Percentiles rank a stretch among this genome's conserved stretches.
These are phyloP conservation scores for Dichomitus squalens DNA, from an alignment of 1,284 basidiomycete species.

Conservation along the genomic window DNA sequence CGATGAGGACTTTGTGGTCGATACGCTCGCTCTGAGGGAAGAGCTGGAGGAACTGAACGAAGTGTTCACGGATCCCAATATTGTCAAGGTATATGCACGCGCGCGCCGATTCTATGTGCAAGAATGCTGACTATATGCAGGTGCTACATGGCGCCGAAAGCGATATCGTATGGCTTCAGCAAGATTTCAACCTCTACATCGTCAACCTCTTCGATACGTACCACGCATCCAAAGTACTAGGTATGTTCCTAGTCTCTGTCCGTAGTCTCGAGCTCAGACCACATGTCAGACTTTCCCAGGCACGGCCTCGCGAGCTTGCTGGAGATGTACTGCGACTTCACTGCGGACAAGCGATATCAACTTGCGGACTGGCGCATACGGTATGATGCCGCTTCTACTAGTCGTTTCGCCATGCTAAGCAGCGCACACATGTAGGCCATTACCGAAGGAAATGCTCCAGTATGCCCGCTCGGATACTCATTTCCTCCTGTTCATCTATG, in stretches of 20 bases:
- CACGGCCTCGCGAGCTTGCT: slow-evolving; percentile 86
- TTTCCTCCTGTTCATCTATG: slow-evolving; percentile 92
- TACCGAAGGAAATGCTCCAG: slow-evolving; percentile 86
- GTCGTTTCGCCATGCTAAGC: background rate
- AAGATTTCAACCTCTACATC: slow-evolving; percentile 92
- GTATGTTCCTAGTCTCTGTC: slow-evolving; percentile 37
- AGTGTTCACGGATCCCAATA: slow-evolving; percentile 81
- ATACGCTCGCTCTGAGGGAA: slow-evolving; percentile 78
- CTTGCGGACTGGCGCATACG: slow-evolving; percentile 96
- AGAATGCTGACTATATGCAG: slow-evolving; percentile 42
- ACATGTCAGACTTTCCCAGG: slow-evolving; percentile 67
- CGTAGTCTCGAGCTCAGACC: slow-evolving; percentile 6
- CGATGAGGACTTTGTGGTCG: slow-evolving; percentile 86
- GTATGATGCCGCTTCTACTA: slow-evolving; percentile 39
- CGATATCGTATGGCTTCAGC: slow-evolving; percentile 95
- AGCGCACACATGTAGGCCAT: slow-evolving; percentile 52
- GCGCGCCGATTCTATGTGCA: background rate
- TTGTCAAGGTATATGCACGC: slow-evolving; percentile 72
- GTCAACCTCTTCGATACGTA: slow-evolving; percentile 97
- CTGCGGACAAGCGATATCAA: slow-evolving; percentile 96
- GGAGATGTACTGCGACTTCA: slow-evolving; percentile 89
- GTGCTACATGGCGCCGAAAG: slow-evolving; percentile 94
- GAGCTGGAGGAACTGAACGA: slow-evolving; percentile 74
- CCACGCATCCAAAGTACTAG: slow-evolving; percentile 87
- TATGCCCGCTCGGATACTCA: slow-evolving; percentile 98